Evolutionary conservation across 257 asterid species (phyloP).

Genomic region (Knoxia roxburghii): DNA sequence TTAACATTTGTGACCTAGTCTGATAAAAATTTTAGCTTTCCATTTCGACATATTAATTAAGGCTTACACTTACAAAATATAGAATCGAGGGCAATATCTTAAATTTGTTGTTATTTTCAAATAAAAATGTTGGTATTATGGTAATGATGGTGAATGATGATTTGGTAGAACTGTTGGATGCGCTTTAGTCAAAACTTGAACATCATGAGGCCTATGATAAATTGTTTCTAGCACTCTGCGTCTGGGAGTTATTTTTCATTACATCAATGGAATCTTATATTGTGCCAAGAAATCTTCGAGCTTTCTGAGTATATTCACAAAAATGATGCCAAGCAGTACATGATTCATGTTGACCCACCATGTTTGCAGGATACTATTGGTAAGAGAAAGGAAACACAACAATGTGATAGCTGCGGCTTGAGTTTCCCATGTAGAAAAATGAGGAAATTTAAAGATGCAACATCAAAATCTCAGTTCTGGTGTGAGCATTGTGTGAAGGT

Average conservation of each 20-base stretch:
- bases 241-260: not conserved
- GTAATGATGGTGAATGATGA: not conserved
- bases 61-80: not conserved
- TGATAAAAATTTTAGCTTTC: not conserved
- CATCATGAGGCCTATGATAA: not conserved
- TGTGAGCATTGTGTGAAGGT: conserved; percentile 93
- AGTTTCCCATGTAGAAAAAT: conserved; percentile 52
- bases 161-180: not conserved
- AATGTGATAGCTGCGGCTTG: conserved; percentile 75
- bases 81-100: not conserved
- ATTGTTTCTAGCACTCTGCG: not conserved
- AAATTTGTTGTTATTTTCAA: not conserved
- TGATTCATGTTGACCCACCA: not conserved
- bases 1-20: not conserved
- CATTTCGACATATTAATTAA: not conserved
- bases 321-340: not conserved
- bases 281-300: not conserved
- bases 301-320: not conserved
- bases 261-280: not conserved
- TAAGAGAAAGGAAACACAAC: conserved; percentile 44
- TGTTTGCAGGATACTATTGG: conserved; percentile 44
- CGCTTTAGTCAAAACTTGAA: not conserved
- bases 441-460: conserved; percentile 51
- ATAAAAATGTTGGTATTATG: too few species aligned
- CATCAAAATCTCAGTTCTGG: conserved; percentile 37